Evolutionary conservation across 495 filamentous ascomycete genomes (phyloP), one percentile per base, ranked within the genome.

Genomic region (Xanthoparmelia taractica): DNA sequence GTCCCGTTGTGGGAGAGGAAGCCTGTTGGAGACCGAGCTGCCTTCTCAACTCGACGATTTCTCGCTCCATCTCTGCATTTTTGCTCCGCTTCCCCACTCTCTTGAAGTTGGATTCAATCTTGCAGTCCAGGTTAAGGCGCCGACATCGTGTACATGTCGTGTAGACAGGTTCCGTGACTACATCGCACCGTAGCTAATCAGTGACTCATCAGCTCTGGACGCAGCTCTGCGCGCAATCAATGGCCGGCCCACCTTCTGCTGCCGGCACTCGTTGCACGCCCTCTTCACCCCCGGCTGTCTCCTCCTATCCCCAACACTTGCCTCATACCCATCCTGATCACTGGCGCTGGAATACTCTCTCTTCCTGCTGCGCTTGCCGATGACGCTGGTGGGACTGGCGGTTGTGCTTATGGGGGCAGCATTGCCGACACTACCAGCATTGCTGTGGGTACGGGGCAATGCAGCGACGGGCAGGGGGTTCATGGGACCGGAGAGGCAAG

Each of bases 71-170:
- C 74, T 96, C 92, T 55, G 90, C 90, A 74, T 96, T 91, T 69
- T 89, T 89, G 63, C 85, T 90, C 57, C 92, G 85, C 79, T 97
- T 97, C 59, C 90, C 92, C 40, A 96, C 80, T 58, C 92, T 88
- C 76, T 94, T 95, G 77, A 97, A 97, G 70, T 92, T 92, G 65
- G 88, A 89, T 72, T 96, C 90, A 72, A 97, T 96, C 69, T 91
- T 91, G 80, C 92, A 97, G 31, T 86, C 83, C 63, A 96, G 88
- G 69, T 86, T 88, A 63, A 95, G 81, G 68, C 91, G 90, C 70
- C 83, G 86, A 77, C 92, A 97, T 66, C 92, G 81, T 36, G 85
- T 87, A 75, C 92, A 97, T 65, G 84, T 80, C 57, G 82, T 79
- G 74, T 91, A 96, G 4, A 58, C 31, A 8, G 90, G 89, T 60